Evolutionary conservation across 495 filamentous ascomycete genomes (phyloP).

Genomic region (Xylaria venustula): DNA sequence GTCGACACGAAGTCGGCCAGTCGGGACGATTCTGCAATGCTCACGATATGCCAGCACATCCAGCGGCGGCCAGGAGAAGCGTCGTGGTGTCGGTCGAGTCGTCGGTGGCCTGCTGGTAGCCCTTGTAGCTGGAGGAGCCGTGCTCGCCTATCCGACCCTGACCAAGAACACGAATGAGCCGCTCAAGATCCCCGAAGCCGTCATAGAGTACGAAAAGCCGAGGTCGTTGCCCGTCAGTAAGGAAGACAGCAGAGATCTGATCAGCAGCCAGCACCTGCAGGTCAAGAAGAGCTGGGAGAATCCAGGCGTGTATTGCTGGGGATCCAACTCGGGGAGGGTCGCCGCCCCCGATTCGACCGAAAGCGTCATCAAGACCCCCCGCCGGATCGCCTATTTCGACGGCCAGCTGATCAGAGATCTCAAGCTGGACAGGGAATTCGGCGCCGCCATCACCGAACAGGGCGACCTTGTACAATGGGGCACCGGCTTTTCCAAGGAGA

Average conservation of each 20-base stretch:
- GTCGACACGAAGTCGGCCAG: not conserved
- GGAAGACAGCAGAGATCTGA: conserved; percentile 68
- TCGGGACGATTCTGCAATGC: conserved; percentile 26
- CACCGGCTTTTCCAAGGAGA: conserved; percentile 58
- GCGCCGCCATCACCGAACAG: conserved; percentile 83
- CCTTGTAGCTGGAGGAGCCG: conserved; percentile 18
- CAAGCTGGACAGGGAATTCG: conserved; percentile 78
- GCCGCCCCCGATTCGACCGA: conserved; percentile 83
- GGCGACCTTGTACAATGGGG: conserved; percentile 96
- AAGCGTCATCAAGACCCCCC: conserved; percentile 70
- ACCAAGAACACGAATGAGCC: conserved; percentile 16
- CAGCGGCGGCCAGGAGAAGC: not conserved
- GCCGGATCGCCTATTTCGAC: conserved; percentile 79
- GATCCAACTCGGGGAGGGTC: conserved; percentile 80
- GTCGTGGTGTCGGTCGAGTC: conserved; percentile 15
- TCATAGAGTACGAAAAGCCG: conserved; percentile 60
- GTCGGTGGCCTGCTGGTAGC: conserved; percentile 21
- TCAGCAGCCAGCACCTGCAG: conserved; percentile 77
- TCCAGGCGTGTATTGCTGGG: conserved; percentile 92
- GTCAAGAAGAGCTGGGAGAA: conserved; percentile 85
- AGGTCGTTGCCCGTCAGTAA: conserved; percentile 52
- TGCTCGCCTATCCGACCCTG: conserved; percentile 19
- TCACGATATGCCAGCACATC: conserved; percentile 28
- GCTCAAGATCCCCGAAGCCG: conserved; percentile 31
- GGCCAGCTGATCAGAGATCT: conserved; percentile 81